phyloP scores from a whole-genome alignment of 805 yeast genomes.

The Candida nitratophila region DNA sequence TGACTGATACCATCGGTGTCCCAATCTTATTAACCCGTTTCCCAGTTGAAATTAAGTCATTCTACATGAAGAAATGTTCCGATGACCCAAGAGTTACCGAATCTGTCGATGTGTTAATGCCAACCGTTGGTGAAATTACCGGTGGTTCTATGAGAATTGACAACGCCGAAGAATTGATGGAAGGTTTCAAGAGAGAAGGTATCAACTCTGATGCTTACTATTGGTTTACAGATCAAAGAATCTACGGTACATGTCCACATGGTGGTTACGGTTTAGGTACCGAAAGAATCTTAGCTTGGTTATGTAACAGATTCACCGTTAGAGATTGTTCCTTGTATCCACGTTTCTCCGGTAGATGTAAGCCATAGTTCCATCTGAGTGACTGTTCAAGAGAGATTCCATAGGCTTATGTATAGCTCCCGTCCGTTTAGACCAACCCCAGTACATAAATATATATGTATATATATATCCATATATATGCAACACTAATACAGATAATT shows the following conservation, averaged over 20 bases:
- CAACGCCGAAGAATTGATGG: constrained; percentile 72
- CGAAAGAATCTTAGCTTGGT: constrained; percentile 97
- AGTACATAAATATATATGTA: too few species aligned
- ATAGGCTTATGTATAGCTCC: neutral
- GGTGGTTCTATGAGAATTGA: constrained; percentile 99
- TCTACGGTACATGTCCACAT: constrained; percentile 96
- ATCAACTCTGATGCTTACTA: constrained; percentile 79
- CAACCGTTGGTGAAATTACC: constrained; percentile 97
- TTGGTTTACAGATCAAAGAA: constrained; percentile 94
- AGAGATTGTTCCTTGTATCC: constrained; percentile 98
- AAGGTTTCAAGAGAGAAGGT: constrained; percentile 89
- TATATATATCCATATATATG: neutral
- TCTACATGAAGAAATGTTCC: constrained; percentile 90
- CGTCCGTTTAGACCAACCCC: neutral
- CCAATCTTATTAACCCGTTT: constrained; percentile 90
- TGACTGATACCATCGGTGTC: constrained; percentile 91
- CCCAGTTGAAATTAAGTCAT: constrained; percentile 96
- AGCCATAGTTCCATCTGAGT: too few species aligned
- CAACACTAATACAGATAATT: neutral
- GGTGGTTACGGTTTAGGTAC: constrained; percentile 99
- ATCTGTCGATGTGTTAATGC: constrained; percentile 97
- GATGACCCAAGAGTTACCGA: constrained; percentile 96
- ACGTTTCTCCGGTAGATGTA: constrained; percentile 96
- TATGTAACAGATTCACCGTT: constrained; percentile 95
- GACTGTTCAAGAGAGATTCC: too few species aligned